Percentiles rank a stretch among this genome's conserved stretches.
Conservation (phyloP, 176 grass and related monocot species). For the Rhynchospora breviuscula region DNA sequence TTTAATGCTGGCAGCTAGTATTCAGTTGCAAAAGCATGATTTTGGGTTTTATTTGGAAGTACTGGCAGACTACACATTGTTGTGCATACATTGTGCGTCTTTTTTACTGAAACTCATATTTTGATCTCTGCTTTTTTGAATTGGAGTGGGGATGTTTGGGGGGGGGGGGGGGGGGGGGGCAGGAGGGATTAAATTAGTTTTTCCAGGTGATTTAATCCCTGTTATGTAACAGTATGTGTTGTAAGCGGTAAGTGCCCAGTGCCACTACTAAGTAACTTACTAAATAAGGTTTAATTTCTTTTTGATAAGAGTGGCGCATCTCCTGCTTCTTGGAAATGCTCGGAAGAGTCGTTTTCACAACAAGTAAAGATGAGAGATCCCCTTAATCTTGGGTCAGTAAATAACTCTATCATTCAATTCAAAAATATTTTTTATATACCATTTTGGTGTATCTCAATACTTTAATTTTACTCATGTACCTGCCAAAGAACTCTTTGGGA, state of each 20-base stretch:
- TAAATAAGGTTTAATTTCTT: slow-evolving; percentile 16
- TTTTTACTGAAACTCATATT: not conserved
- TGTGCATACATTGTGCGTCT: not conserved
- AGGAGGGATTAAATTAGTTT: not conserved
- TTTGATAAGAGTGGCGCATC: slow-evolving; percentile 39
- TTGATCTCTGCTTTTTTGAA: not conserved
- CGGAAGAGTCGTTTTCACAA: slow-evolving; percentile 87
- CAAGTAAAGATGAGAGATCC: slow-evolving; percentile 95
- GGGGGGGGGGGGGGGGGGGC: not conserved
- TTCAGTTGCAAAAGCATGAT: not conserved
- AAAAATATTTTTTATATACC: slow-evolving; percentile 5
- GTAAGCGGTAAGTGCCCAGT: not conserved
- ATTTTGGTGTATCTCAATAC: not conserved
- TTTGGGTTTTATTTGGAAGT: not conserved
- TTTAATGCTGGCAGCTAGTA: not conserved
- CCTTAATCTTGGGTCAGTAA: slow-evolving; percentile 68
- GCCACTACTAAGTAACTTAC: not conserved
- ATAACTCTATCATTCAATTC: slow-evolving; percentile 6
- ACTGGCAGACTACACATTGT: not conserved
- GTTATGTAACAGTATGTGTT: not conserved
- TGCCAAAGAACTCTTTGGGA: not conserved
- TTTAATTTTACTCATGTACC: not conserved
- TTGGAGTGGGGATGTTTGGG: not conserved
- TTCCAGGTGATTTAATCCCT: not conserved
- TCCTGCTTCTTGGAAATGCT: slow-evolving; percentile 95